Evolutionary conservation across 2,329 filamentous ascomycete species (phyloP), one percentile per base, ranked within the genome.

Genomic region (Scortechinia acanthostroma): DNA sequence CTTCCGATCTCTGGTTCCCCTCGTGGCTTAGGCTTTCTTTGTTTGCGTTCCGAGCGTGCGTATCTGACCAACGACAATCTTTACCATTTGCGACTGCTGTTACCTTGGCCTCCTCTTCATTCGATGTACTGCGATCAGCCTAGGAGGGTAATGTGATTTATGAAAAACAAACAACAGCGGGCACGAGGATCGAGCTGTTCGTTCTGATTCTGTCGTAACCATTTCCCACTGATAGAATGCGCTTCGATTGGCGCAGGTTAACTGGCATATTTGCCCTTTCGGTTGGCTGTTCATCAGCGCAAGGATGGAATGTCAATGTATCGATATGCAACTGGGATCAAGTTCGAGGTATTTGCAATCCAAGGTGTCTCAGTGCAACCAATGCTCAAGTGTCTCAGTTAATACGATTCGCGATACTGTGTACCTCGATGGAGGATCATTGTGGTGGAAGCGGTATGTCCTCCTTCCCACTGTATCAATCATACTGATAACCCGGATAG

Each of bases 371-470:
- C 14, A 20, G 33, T 43, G 17, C 19, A 10, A 13, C 14, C 17
- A 22, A 22, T 16, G 46, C 20, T 21, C 40, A 22, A 43, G n/a
- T 6, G 25, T n/a, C 44, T 10, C 47, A 63, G 61, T 51, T n/a
- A 58, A 51, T 25, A 48, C 58, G 1, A 51, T 62, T 16, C 53
- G 58, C 21, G 58, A 63, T 42, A 59, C 51, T 4, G 52, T 63
- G 15, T 61, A 62, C 44, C 48, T 63, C 6, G 58, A 64, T 44
- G 61, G 61, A 15, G 61, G 61, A 1, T 21, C 45, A 3, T 30
- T 58, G 21, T 55, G 49, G 52, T 57, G 54, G 50, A 43, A 51
- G 37, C 46, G 44, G 35, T 40, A 10, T 13, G 6, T 10, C 6
- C 17, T n/a, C 10, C 25, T 30, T n/a, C 25, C 25, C 10, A 10